Base-by-base conservation (phyloP, 495 filamentous ascomycete genomes). In the Melanomma pulvis-pyrius region DNA sequence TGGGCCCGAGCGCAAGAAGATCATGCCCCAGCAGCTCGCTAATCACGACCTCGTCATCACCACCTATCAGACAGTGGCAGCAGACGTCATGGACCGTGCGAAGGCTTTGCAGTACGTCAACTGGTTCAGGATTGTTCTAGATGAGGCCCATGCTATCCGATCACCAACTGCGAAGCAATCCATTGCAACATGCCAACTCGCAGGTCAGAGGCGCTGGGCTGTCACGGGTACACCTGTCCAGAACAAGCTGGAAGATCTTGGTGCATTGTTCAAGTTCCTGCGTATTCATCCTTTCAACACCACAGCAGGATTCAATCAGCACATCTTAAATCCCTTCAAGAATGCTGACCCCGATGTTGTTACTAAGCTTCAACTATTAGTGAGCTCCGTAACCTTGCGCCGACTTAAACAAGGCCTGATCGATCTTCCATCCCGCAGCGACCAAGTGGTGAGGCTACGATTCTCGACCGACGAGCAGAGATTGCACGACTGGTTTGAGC, bases 111-210 rank as follows among this genome's bases (percentile, higher is more conserved):
- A 86, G 34, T 80, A 87, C 66, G 88, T 93, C 66, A 89, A 90
- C 64, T 96, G 93, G 89, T 98, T 98, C 74, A 89, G 94, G 8
- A 92, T 98, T 59, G 93, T 97, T 0, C 83, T 98, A 26, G 94
- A 98, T 71, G 94, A 98, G 77, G 94, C 93, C 15, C 94, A 98
- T 78, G 89, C 87, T 71, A 97, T 98, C 68, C 88, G 94, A 11
- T 91, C 96, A 70, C 89, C 91, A 67, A 82, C 80, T 19, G 93
- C 93, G 0, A 79, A 87, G 57, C 88, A 92, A 55, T 93, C 91
- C 12, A 90, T 92, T 73, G 88, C 90, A 1, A 88, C 93, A n/a
- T 90, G 92, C 68, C 82, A 85, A n/a, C 80, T 98, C 12, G 82
- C 88, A 54, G 90, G 92, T 5, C 83, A 90, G 70, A 86, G 94